phyloP scores from a whole-genome alignment of 2,329 filamentous ascomycete genomes.

The Aspergillus aculeatus region DNA sequence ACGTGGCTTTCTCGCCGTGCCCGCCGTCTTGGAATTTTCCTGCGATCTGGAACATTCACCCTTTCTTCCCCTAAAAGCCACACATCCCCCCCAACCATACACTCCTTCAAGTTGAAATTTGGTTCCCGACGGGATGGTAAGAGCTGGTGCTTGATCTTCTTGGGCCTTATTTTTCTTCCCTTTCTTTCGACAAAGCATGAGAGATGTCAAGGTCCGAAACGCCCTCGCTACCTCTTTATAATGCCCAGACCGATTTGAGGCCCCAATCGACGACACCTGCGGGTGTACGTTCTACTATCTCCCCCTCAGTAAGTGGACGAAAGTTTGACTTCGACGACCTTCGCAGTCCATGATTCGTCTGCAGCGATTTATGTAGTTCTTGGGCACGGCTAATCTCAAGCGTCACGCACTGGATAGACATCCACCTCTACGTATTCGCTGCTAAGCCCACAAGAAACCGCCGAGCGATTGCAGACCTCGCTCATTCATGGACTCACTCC shows the following conservation, averaged over 20 bases:
- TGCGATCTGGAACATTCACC: not conserved
- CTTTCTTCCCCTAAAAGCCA: not conserved
- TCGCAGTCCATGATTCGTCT: not conserved
- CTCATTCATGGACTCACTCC: conserved; percentile 76
- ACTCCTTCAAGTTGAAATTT: not conserved
- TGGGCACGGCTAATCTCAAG: conserved; percentile 6
- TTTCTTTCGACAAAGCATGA: conserved; percentile 39
- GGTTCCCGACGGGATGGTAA: conserved; percentile 29
- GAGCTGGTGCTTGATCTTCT: conserved; percentile 18
- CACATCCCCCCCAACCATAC: not conserved
- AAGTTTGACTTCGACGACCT: not conserved
- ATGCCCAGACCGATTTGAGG: conserved; percentile 43
- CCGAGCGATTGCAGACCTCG: conserved; percentile 76
- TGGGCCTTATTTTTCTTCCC: conserved; percentile 11
- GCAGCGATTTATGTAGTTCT: not conserved
- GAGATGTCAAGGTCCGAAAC: conserved; percentile 64
- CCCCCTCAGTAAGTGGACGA: conserved; percentile 34
- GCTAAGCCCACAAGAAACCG: conserved; percentile 76
- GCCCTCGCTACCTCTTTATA: conserved; percentile 58
- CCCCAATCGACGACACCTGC: conserved; percentile 31
- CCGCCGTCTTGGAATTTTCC: conserved; percentile 3
- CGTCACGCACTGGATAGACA: conserved; percentile 26
- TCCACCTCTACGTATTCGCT: conserved; percentile 56
- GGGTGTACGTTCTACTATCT: conserved; percentile 27
- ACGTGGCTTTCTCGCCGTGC: conserved; percentile 20